Evolutionary conservation across 1,284 basidiomycete species (phyloP), one percentile per base, ranked within the genome.

Genomic region (Butyriboletus appendiculatus): DNA sequence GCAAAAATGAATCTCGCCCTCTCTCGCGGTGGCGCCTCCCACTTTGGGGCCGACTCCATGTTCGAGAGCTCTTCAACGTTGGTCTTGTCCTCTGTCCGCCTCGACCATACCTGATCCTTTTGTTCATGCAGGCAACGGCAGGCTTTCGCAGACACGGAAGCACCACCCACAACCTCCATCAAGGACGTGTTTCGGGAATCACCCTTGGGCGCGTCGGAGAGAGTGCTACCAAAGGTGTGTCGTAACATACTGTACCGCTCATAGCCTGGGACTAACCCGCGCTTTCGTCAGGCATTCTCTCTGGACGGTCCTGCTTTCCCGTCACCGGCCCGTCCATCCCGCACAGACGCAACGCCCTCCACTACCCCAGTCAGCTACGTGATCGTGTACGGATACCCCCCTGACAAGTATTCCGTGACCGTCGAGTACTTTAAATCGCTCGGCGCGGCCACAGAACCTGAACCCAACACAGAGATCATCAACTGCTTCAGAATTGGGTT

Each of bases 31-130:
- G 74, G 82, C 20, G 76, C 81, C 1, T 78, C 82, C 14, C 85
- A 87, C 55, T 90, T 88, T 71, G 88, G 86, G 1, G 83, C 86
- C 73, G 87, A 88, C 57, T 88, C 88, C 20, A 89, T 90, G 88
- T 90, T 90, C 59, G 81, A 89, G 66, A 88, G 79, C 56, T 76
- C 84, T 30, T 81, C 83, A 79, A 59, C 69, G 70, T 86, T 46
- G 22, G 75, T 65, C 26, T 41, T 18, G 11, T 39, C 30, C 24
- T 53, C 11, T 1, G 15, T n/a, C 16, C 18, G 9, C 16, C 5
- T 38, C 6, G 18, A 41, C 37, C 41, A 26, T 51, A 34, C 16
- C 46, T 59, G 16, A 46, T 18, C 20, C n/a, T 26, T 43, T 67
- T 56, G 22, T 61, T 26, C n/a, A 12, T 39, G 6, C 44, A 74